A percentile compares a stretch with the other conserved stretches of the same genome.
phyloP scores from a whole-genome alignment of 495 filamentous ascomycete species.

The Penicillium bialowiezense region DNA sequence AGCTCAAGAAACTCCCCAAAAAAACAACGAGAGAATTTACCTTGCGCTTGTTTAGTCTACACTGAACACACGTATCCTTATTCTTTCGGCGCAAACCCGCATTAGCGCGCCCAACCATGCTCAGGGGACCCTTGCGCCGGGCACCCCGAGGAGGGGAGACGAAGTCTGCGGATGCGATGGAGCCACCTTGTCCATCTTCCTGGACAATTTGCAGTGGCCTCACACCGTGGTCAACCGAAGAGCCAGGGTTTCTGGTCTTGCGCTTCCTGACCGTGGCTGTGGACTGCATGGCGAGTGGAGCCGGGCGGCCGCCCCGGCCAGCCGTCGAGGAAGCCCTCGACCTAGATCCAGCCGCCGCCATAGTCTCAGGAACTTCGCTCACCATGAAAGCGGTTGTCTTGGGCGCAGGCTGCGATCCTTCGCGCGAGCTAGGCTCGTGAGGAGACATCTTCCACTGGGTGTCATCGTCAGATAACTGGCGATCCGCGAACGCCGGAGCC shows the following conservation, averaged over 20 bases:
- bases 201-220: conserved; percentile 48
- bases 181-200: conserved; percentile 46
- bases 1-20: conserved; percentile 8
- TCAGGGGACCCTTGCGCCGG: conserved; percentile 46
- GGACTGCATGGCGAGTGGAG: conserved; percentile 36
- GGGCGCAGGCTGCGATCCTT: conserved; percentile 22
- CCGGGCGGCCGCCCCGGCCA: conserved; percentile 28
- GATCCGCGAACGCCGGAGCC: conserved; percentile 28
- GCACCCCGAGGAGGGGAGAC: conserved; percentile 45
- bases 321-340: conserved; percentile 25
- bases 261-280: conserved; percentile 39
- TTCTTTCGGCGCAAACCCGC: conserved; percentile 47
- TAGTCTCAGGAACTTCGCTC: conserved; percentile 35
- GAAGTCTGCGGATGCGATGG: conserved; percentile 49
- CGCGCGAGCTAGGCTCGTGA: conserved; percentile 25
- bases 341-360: conserved; percentile 21
- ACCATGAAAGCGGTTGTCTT: conserved; percentile 41
- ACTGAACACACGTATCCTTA: conserved; percentile 50
- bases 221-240: conserved; percentile 28
- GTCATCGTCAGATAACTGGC: conserved; percentile 31
- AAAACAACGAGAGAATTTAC: conserved; percentile 17
- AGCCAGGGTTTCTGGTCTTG: conserved; percentile 33
- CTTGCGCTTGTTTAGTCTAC: conserved; percentile 49
- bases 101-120: conserved; percentile 44
- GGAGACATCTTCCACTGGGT: conserved; percentile 30